Evolutionary conservation across 495 filamentous ascomycete species (phyloP), one percentile per base, ranked within the genome.

Genomic region (Penicillium verhagenii): DNA sequence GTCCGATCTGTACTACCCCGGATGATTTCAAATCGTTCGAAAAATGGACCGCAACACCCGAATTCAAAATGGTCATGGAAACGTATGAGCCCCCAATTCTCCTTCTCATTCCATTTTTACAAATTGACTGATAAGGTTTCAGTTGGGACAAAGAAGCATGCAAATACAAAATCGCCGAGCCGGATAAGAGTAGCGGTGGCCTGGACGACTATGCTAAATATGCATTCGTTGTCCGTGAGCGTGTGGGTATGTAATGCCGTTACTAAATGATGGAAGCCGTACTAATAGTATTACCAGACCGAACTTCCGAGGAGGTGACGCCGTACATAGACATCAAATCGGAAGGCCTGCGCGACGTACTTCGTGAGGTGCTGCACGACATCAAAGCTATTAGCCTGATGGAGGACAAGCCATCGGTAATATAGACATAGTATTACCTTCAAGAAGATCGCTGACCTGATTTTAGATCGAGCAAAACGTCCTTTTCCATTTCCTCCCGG

Each of bases 401-500:
- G 28, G 69, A 67, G 40, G 50, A 59, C 47, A 59, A 55, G 47
- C 57, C 45, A 56, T 59, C 49, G 50, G 55, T 57, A 65, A 63
- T 39, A 52, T 8, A 59, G 45, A 63, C 31, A 29, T 28, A 53
- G 45, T 53, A 26, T 20, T 46, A 56, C 46, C 20, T 46, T 33
- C 8, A 54, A 55, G 48, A 40, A 40, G 26, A 44, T 50, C 43
- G 19, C 54, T 60, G 21, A 65, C 62, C 25, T 52, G 11, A 28
- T 44, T 53, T 48, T 61, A 71, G 68, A 54, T 72, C 33, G 56
- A 66, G 57, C 66, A 53, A 53, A 63, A 66, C 42, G 14, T 69
- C 23, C 61, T 77, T 18, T 75, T 65, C 33, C 47, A 71, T 53
- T 72, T 58, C 58, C 59, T 74, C 21, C 54, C 55, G 29, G 61